Evolutionary conservation across 2,329 filamentous ascomycete genomes (phyloP).

Genomic region (Trichoderma hamatum): DNA sequence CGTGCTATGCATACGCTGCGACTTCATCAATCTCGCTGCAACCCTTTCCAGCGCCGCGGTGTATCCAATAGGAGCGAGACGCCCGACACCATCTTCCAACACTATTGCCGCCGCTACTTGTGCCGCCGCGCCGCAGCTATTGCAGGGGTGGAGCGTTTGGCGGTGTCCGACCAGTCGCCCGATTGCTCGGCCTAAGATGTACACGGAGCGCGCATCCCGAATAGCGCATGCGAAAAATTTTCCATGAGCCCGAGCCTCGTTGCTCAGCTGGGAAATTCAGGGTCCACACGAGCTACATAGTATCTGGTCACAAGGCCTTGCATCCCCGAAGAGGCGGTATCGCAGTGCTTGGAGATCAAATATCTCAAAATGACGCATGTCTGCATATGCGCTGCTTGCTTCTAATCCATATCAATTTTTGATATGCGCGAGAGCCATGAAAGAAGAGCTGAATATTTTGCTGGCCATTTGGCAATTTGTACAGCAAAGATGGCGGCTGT

Average conservation of each 20-base stretch:
- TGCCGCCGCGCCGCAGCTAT: constrained; percentile 3
- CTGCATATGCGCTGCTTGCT: not conserved
- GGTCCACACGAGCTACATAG: not conserved
- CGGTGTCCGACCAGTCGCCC: constrained; percentile 18
- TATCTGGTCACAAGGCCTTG: constrained; percentile 5
- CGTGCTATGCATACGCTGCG: constrained; percentile 18
- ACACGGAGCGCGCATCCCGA: constrained; percentile 6
- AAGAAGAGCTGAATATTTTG: not conserved
- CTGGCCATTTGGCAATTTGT: not conserved
- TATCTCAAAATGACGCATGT: constrained; percentile 11
- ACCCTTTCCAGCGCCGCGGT: constrained; percentile 21
- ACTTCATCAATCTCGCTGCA: constrained; percentile 16
- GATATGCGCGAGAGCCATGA: not conserved
- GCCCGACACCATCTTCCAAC: constrained; percentile 22
- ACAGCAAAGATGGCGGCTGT: not conserved
- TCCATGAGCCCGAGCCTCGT: constrained; percentile 18
- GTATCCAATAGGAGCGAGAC: constrained; percentile 23
- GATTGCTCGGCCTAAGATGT: constrained; percentile 6
- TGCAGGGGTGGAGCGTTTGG: constrained; percentile 10
- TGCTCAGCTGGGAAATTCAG: constrained; percentile 21
- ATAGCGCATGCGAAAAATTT: constrained; percentile 24
- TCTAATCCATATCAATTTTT: not conserved
- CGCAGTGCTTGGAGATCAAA: not conserved
- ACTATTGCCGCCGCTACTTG: constrained; percentile 24
- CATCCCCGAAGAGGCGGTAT: not conserved